phyloP scores from a whole-genome alignment of 495 filamentous ascomycete genomes.

The Staphylotrichum tortipilum region DNA sequence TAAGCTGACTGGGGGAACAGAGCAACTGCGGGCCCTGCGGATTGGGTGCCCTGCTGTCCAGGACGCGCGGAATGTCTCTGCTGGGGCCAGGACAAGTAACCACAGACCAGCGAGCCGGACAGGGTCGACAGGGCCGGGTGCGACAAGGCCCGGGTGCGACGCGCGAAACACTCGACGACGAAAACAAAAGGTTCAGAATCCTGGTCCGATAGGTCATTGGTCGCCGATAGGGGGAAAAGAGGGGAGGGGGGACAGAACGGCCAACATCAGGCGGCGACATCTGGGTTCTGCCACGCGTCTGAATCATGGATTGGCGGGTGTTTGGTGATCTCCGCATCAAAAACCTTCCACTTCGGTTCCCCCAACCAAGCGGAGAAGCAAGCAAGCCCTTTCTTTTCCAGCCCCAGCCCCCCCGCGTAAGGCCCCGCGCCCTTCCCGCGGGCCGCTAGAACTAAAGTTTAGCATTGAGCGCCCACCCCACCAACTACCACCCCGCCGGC shows the following conservation, averaged over 20 bases:
- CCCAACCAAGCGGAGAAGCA: too few relatives aligned
- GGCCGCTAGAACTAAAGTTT: too few relatives aligned
- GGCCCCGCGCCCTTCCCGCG: too few relatives aligned
- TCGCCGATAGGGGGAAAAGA: not conserved
- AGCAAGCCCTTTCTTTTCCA: too few relatives aligned
- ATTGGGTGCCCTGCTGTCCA: not conserved
- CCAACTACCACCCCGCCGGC: too few relatives aligned
- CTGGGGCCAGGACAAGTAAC: not conserved
- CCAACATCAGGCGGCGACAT: not conserved
- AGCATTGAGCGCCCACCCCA: too few relatives aligned
- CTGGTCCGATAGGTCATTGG: conserved; percentile 6
- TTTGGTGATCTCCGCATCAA: not conserved
- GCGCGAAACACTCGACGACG: not conserved
- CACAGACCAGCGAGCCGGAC: not conserved
- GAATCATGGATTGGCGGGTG: not conserved
- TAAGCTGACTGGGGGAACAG: too few relatives aligned
- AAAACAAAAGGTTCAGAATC: not conserved
- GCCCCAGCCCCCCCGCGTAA: too few relatives aligned
- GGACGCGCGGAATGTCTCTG: not conserved
- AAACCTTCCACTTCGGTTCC: not conserved
- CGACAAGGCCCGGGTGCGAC: not conserved
- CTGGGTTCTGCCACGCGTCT: not conserved
- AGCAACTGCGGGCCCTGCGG: too few relatives aligned
- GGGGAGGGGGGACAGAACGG: not conserved
- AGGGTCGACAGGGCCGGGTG: not conserved